phyloP scores from a whole-genome alignment of 1,139 yeast species.

The Suhomyces wounanorum region DNA sequence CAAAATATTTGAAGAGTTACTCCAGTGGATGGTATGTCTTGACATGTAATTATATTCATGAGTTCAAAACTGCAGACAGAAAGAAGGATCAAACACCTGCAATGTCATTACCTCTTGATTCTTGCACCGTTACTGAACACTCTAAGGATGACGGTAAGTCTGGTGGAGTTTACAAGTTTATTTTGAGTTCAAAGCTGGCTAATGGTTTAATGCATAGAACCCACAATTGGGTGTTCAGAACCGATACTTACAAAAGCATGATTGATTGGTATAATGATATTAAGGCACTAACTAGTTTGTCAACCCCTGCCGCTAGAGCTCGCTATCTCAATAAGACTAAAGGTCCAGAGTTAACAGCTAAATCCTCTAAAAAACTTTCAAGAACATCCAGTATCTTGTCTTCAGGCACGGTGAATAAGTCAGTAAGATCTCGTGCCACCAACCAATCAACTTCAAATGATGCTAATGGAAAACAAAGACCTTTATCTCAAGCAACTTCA shows the following conservation, averaged over 20 bases:
- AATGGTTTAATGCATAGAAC: conserved; percentile 70
- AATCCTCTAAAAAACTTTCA: conserved; percentile 23
- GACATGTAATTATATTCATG: conserved; percentile 87
- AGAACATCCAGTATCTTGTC: conserved; percentile 35
- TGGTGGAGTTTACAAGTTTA: conserved; percentile 72
- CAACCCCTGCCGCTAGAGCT: conserved; percentile 55
- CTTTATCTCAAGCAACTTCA: conserved; percentile 31
- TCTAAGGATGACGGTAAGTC: conserved; percentile 66
- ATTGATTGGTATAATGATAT: conserved; percentile 83
- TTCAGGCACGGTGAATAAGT: conserved; percentile 25
- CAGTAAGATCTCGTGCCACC: conserved; percentile 26
- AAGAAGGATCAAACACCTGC: conserved; percentile 84
- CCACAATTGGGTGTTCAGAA: conserved; percentile 91
- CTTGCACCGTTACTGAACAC: conserved; percentile 82
- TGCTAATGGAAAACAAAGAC: conserved; percentile 18
- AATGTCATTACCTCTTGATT: conserved; percentile 79
- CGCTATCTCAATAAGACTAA: conserved; percentile 23
- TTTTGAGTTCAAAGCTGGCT: conserved; percentile 68
- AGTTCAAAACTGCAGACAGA: conserved; percentile 82
- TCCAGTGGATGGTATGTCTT: conserved; percentile 89
- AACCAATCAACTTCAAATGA: conserved; percentile 20
- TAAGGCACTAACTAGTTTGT: conserved; percentile 59
- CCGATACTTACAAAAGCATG: conserved; percentile 77
- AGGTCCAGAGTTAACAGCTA: conserved; percentile 11
- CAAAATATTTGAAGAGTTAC: conserved; percentile 87